phyloP scores from a whole-genome alignment of 768 basidiomycete species.

The Porpolomopsis calyptriformis region DNA sequence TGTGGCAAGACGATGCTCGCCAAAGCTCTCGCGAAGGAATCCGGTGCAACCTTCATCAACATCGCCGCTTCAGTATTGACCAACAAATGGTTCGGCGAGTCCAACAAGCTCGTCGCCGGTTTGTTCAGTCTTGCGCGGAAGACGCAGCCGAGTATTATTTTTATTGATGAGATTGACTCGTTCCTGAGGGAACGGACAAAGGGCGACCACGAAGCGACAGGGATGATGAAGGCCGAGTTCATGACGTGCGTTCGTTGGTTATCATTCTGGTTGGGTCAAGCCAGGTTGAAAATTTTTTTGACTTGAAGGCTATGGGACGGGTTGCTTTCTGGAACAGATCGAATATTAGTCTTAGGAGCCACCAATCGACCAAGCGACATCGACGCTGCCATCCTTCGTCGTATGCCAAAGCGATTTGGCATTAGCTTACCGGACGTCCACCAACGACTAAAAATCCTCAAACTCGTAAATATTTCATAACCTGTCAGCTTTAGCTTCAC shows the following conservation, averaged over 20 bases:
- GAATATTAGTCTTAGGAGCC: conserved; percentile 86
- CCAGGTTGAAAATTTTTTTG: conserved; percentile 1
- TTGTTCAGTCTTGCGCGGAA: conserved; percentile 91
- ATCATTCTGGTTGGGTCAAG: not conserved
- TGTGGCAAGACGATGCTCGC: conserved; percentile 99
- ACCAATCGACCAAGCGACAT: conserved; percentile 94
- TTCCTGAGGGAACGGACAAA: conserved; percentile 81
- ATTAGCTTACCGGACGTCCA: conserved; percentile 67
- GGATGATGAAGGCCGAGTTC: conserved; percentile 96
- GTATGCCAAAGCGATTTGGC: conserved; percentile 97
- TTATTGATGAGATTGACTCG: conserved; percentile 98
- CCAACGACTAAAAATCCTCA: conserved; percentile 78
- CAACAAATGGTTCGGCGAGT: conserved; percentile 81
- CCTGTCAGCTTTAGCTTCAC: no score
- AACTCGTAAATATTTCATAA: conserved; percentile 61
- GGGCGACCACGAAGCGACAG: conserved; percentile 94
- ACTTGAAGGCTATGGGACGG: conserved; percentile 84
- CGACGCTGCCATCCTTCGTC: conserved; percentile 74
- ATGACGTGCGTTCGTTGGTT: conserved; percentile 55
- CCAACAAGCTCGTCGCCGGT: conserved; percentile 91
- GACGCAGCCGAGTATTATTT: conserved; percentile 91
- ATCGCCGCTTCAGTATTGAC: conserved; percentile 64
- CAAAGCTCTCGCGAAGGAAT: conserved; percentile 94
- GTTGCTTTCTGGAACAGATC: conserved; percentile 64
- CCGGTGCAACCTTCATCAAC: conserved; percentile 93